Percentiles rank a stretch among this genome's conserved stretches.
These are phyloP conservation scores for Pseudogymnoascus sp. DNA, from an alignment of 2,329 filamentous ascomycete genomes.

Conservation along the genomic window DNA sequence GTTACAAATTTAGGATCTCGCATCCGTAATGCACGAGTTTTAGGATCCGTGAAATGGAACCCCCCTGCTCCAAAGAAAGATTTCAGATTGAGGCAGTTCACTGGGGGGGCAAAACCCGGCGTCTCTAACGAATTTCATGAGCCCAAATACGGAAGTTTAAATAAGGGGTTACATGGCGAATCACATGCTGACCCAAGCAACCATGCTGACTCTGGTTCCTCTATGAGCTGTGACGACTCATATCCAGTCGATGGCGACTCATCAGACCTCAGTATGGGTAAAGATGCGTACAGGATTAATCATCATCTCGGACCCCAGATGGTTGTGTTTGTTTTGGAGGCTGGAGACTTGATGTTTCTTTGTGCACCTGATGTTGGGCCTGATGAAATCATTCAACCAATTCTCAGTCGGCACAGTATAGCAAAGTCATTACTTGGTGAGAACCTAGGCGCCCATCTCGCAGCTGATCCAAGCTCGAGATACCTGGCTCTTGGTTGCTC, in stretches of 20 bases:
- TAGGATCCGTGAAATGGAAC: conserved; percentile 47
- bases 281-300: neutral
- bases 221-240: neutral
- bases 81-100: neutral
- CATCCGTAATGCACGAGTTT: conserved; percentile 70
- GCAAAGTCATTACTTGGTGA: conserved; percentile 43
- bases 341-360: conserved; percentile 67
- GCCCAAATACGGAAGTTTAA: neutral
- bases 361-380: conserved; percentile 50
- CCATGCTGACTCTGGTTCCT: neutral
- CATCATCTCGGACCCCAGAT: conserved; percentile 63
- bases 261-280: neutral
- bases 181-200: neutral
- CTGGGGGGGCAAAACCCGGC: neutral
- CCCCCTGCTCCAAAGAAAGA: neutral
- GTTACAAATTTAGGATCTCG: conserved; percentile 71
- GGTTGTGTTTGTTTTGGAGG: conserved; percentile 67
- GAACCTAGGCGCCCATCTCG: conserved; percentile 55
- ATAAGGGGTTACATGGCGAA: neutral
- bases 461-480: conserved; percentile 68
- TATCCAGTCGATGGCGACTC: neutral
- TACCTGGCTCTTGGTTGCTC: conserved; percentile 63
- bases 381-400: conserved; percentile 23
- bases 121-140: neutral
- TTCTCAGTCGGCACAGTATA: conserved; percentile 50